A percentile compares a stretch with the other conserved stretches of the same genome.
phyloP scores from a whole-genome alignment of 2,329 filamentous ascomycete species.

The Tolypocladium amazonense region DNA sequence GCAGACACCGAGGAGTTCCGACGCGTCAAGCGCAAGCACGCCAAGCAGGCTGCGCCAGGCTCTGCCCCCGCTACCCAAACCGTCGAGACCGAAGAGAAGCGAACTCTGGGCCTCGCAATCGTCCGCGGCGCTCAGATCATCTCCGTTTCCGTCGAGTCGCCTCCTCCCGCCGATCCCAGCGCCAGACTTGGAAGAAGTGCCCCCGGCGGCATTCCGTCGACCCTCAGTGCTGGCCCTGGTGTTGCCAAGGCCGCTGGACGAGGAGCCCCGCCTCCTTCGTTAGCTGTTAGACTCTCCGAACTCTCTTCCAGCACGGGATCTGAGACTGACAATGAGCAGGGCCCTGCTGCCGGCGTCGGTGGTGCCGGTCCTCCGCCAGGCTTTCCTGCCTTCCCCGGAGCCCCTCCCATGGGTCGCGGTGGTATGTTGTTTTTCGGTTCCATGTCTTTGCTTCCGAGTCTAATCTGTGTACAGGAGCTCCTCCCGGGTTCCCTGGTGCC shows the following conservation, averaged over 20 bases:
- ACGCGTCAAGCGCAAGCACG: slow-evolving; percentile 74
- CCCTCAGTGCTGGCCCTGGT: slow-evolving; percentile 73
- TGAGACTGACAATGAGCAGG: slow-evolving; percentile 27
- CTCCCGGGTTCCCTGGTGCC: slow-evolving; percentile 39
- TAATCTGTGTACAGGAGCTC: slow-evolving; percentile 29
- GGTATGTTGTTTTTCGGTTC: slow-evolving; percentile 30
- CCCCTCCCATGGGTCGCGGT: slow-evolving; percentile 37
- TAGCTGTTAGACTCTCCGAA: slow-evolving; percentile 49
- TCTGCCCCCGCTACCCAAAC: slow-evolving; percentile 49
- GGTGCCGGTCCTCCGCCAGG: slow-evolving; percentile 55
- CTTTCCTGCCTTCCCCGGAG: slow-evolving; percentile 43
- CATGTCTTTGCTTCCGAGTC: slow-evolving; percentile 7
- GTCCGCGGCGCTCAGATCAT: slow-evolving; percentile 91
- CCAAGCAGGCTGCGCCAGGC: slow-evolving; percentile 57
- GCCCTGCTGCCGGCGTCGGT: slow-evolving; percentile 81
- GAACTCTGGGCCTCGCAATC: slow-evolving; percentile 90
- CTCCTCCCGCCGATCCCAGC: slow-evolving; percentile 87
- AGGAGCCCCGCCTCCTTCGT: slow-evolving; percentile 60
- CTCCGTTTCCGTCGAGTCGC: slow-evolving; percentile 88
- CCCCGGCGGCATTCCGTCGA: slow-evolving; percentile 56
- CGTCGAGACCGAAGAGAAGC: slow-evolving; percentile 90
- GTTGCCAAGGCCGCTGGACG: slow-evolving; percentile 86
- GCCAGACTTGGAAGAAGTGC: slow-evolving; percentile 73
- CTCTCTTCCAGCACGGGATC: neutral
- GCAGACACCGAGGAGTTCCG: slow-evolving; percentile 98